Evolutionary conservation across 2,329 filamentous ascomycete species (phyloP).

Genomic region (Fusarium praegraminearum): DNA sequence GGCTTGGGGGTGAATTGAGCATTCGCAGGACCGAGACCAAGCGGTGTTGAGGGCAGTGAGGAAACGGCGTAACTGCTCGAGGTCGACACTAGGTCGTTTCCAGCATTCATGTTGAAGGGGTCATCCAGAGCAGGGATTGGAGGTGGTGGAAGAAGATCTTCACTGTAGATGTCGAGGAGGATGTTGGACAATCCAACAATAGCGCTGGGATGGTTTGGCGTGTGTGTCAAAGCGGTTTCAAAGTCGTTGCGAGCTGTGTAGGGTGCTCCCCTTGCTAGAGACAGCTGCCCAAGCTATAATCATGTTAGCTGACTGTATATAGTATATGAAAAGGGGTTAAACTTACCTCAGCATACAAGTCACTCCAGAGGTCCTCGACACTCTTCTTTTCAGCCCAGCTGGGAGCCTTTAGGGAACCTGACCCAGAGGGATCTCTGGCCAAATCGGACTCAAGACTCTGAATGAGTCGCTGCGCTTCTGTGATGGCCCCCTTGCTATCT

Average conservation of each 20-base stretch:
- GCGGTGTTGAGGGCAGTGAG: conserved; percentile 58
- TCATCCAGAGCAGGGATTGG: conserved; percentile 61
- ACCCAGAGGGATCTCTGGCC: conserved; percentile 70
- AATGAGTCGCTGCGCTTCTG: conserved; percentile 84
- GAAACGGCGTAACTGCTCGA: conserved; percentile 21
- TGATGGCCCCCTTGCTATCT: conserved; percentile 82
- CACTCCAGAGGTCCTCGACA: conserved; percentile 85
- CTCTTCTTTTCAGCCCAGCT: conserved; percentile 86
- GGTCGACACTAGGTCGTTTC: conserved; percentile 6
- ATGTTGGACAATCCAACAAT: conserved; percentile 87
- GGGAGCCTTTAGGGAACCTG: conserved; percentile 70
- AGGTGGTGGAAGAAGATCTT: conserved; percentile 71
- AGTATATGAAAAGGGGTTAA: background rate
- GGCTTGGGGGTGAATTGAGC: conserved; percentile 20
- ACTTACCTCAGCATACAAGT: conserved; percentile 83
- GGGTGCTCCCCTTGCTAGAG: conserved; percentile 69
- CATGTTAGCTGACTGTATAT: conserved; percentile 32
- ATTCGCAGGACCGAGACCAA: conserved; percentile 58
- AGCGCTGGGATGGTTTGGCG: conserved; percentile 81
- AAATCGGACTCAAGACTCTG: conserved; percentile 76
- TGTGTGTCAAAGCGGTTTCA: conserved; percentile 84
- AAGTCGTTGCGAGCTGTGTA: conserved; percentile 81
- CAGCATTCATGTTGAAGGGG: conserved; percentile 4
- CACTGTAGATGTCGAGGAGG: conserved; percentile 84
- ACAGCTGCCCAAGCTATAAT: conserved; percentile 74